Conservation (phyloP, 176 grass and related monocot genomes). For the Rhynchospora tenuis region DNA sequence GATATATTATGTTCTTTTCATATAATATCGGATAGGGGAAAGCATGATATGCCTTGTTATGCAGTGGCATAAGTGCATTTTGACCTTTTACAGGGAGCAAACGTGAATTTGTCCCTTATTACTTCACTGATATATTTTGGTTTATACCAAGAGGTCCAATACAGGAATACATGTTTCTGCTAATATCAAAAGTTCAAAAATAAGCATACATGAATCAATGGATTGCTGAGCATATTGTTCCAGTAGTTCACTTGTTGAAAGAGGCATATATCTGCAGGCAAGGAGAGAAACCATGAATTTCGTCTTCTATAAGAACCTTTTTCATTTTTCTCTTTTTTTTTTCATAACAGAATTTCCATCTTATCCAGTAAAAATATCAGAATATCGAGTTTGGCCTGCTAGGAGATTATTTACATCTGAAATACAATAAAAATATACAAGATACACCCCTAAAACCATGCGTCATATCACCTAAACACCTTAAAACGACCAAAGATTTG, state of each 20-base stretch:
- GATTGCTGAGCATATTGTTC: conserved; percentile 67
- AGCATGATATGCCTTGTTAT: background rate
- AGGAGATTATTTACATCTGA: background rate
- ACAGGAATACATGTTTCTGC: background rate
- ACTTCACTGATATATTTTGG: background rate
- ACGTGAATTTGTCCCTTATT: background rate
- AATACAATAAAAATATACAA: background rate
- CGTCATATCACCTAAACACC: background rate
- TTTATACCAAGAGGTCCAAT: background rate
- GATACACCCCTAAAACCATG: background rate
- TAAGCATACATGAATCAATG: conserved; percentile 62
- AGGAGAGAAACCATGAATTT: conserved; percentile 11
- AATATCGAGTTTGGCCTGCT: background rate
- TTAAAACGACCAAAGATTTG: too few relatives aligned
- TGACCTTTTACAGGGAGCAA: background rate
- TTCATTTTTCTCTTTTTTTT: background rate
- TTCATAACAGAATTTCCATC: background rate
- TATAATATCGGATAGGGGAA: background rate
- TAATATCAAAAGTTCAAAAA: conserved; percentile 3
- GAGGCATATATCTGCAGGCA: conserved; percentile 61
- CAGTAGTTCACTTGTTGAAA: conserved; percentile 75
- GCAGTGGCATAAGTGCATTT: background rate
- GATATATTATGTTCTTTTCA: background rate
- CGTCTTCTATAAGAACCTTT: background rate
- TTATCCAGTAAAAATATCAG: background rate